Evolutionary conservation across 73 alveolate genomes (phyloP), one percentile per base, ranked within the genome.

Genomic region (Breviolum minutum): DNA sequence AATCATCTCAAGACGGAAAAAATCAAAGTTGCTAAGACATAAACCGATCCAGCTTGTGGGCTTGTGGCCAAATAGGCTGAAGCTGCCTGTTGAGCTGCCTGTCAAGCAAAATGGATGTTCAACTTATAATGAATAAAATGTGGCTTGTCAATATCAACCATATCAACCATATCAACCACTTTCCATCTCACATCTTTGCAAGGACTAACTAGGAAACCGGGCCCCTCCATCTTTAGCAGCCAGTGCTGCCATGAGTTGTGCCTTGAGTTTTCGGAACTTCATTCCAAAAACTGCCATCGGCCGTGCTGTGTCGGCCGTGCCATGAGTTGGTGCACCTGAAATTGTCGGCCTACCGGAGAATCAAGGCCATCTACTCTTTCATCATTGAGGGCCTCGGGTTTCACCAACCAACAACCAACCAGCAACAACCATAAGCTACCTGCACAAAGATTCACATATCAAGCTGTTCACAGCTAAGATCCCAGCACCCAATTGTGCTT

Each of bases 161-260:
- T 40, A 40, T 40, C 54, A 40, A 40, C 54, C 54, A 40, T 40
- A 40, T 40, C 54, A 40, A 40, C 54, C 54, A 73, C 48, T 73
- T 73, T 73, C 54, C 54, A 24, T 10, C 82, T 73, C 9, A 29
- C 82, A 26, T 73, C 13, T 73, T 24, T 73, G 82, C 54, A 40
- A 68, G 77, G 77, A 17, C 77, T 17, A 2, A 68, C 92, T 0
- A 48, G 10, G 69, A 27, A n/a, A 60, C 63, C 81, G 62, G 60
- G 90, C 98, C 98, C 77, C 98, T 74, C 98, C 98, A 61, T 92
- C 98, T 62, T 69, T 73, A 66, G 98, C 90, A 7, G 98, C 90
- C 12, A 92, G 87, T 26, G 98, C 98, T 2, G 98, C 98, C 86
- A 92, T 68, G 62, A 92, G 98, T 89, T 92, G 90, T 20, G 98